These are phyloP conservation scores for Nothomitra cinnamomea DNA, from an alignment of 2,329 filamentous ascomycete genomes.

Conservation along the genomic window DNA sequence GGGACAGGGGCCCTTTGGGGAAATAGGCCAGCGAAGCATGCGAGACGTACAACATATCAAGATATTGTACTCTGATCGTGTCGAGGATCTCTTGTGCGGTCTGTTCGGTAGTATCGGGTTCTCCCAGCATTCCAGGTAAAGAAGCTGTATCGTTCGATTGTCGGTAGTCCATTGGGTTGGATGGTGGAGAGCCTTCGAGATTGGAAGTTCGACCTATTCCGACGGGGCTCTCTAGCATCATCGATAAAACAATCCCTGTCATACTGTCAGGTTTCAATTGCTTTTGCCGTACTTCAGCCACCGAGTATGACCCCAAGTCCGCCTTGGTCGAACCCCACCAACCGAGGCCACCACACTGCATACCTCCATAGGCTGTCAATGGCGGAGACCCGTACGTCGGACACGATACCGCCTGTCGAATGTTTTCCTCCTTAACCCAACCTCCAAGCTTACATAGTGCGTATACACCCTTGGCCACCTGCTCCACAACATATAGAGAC, in stretches of 20 bases:
- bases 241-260: no score
- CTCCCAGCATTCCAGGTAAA: background rate
- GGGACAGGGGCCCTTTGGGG: slow-evolving; percentile 31
- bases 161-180: background rate
- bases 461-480: slow-evolving; percentile 23
- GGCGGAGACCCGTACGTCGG: slow-evolving; percentile 11
- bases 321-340: background rate
- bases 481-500: slow-evolving; percentile 22
- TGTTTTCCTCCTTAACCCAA: slow-evolving; percentile 22
- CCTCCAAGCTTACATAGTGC: slow-evolving; percentile 21
- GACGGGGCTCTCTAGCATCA: no score
- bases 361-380: slow-evolving; percentile 4
- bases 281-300: no score
- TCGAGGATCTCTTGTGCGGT: slow-evolving; percentile 20
- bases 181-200: background rate
- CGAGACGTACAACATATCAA: slow-evolving; percentile 26
- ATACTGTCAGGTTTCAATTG: no score
- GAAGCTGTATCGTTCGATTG: background rate
- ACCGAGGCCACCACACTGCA: slow-evolving; percentile 4
- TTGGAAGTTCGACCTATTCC: no score
- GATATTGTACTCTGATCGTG: slow-evolving; percentile 22
- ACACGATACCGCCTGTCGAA: slow-evolving; percentile 22
- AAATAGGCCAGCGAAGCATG: slow-evolving; percentile 34
- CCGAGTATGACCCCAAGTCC: no score
- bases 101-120: background rate